phyloP scores from a whole-genome alignment of 2,329 filamentous ascomycete species.

The Aspergillus udagawae region DNA sequence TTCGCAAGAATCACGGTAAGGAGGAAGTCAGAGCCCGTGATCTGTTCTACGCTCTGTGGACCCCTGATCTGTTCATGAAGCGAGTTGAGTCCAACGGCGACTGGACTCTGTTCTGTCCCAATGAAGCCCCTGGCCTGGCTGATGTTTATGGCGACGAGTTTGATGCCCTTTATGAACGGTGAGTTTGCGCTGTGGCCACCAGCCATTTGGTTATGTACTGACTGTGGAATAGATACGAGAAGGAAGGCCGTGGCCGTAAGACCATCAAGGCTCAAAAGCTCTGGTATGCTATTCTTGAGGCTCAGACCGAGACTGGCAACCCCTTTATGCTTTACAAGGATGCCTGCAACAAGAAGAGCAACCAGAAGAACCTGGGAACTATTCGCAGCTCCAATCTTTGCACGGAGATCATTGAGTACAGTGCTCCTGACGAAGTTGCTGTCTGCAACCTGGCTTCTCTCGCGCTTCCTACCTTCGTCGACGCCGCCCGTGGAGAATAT shows the following conservation, averaged over 20 bases:
- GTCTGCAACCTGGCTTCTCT: constrained; percentile 97
- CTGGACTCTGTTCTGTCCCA: constrained; percentile 98
- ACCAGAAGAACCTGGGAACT: constrained; percentile 98
- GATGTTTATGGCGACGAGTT: constrained; percentile 98
- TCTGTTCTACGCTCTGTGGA: constrained; percentile 97
- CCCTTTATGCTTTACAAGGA: constrained; percentile 99
- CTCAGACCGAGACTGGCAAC: constrained; percentile 97
- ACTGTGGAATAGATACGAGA: constrained; percentile 64
- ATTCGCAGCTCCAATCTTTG: constrained; percentile 98
- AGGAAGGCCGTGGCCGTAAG: constrained; percentile 78
- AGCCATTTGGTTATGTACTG: constrained; percentile 2
- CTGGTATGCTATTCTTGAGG: constrained; percentile 97
- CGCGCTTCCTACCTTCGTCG: constrained; percentile 84
- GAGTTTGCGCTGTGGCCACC: constrained; percentile 8
- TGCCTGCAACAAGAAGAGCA: constrained; percentile 96
- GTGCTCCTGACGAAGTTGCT: constrained; percentile 92
- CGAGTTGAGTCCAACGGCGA: constrained; percentile 94
- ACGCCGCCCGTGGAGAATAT: constrained; percentile 77
- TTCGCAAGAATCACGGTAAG: constrained; percentile 99
- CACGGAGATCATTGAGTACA: constrained; percentile 98
- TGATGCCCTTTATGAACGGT: constrained; percentile 79
- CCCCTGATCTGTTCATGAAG: constrained; percentile 99
- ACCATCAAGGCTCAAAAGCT: constrained; percentile 97
- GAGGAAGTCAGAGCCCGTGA: constrained; percentile 96
- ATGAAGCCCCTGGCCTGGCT: constrained; percentile 89